A percentile compares a stretch with the other conserved stretches of the same genome.
These are phyloP conservation scores for Podaxis sp. DNA, from an alignment of 768 basidiomycete genomes.

Conservation along the genomic window DNA sequence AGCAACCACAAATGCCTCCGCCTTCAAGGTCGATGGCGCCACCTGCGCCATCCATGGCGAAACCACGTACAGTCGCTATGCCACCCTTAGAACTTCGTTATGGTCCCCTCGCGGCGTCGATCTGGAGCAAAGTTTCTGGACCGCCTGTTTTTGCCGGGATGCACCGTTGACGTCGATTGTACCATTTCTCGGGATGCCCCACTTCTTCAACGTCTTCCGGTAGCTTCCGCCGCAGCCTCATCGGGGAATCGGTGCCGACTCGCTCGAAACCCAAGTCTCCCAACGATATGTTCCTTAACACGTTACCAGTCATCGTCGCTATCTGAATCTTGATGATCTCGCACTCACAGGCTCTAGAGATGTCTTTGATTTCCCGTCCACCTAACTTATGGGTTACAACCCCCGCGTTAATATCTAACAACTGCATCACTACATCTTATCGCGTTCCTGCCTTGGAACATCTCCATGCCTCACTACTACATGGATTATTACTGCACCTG, in stretches of 20 bases:
- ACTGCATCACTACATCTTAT: background rate
- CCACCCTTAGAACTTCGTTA: conserved; percentile 45
- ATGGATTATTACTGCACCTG: no score
- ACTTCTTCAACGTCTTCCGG: background rate
- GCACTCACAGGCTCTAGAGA: background rate
- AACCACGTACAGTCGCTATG: conserved; percentile 18
- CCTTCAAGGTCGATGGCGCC: conserved; percentile 20
- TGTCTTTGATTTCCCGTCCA: background rate
- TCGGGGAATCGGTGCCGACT: background rate
- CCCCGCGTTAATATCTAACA: background rate
- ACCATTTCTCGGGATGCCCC: background rate
- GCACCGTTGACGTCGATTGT: conserved; percentile 44
- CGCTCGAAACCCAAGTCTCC: background rate
- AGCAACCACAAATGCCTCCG: conserved; percentile 19
- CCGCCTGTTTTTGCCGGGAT: conserved; percentile 59
- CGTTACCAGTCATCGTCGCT: background rate
- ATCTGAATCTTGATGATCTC: background rate
- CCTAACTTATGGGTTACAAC: background rate
- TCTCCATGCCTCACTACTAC: no score
- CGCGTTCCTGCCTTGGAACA: background rate
- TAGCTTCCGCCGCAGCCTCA: background rate
- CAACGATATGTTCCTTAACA: background rate
- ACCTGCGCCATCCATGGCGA: conserved; percentile 19
- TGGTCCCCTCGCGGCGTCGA: conserved; percentile 59
- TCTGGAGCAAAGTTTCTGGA: conserved; percentile 73